Percentiles rank a stretch among this genome's conserved stretches.
phyloP scores from a whole-genome alignment of 208 protist genomes.

The Trypanosoma mega region DNA sequence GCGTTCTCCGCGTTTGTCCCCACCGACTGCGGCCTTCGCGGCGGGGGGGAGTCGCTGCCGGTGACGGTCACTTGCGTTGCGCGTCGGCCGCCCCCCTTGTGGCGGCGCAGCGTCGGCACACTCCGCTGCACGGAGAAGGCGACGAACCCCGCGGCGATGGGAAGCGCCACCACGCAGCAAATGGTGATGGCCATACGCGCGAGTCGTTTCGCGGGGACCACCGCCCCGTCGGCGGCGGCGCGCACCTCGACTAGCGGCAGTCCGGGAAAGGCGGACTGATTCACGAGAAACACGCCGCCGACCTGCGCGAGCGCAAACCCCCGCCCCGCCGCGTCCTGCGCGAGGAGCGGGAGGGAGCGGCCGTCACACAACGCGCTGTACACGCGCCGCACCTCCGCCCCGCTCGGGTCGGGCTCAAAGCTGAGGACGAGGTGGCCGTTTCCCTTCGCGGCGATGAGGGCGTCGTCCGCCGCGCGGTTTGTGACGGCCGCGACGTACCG shows the following conservation, averaged over 20 bases:
- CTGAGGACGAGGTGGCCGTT: slow-evolving; percentile 38
- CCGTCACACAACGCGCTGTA: slow-evolving; percentile 8
- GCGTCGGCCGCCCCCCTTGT: slow-evolving; percentile 18
- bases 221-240: too few species aligned
- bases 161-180: slow-evolving; percentile 47
- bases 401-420: slow-evolving; percentile 27
- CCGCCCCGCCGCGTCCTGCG: not conserved
- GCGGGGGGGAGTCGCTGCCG: slow-evolving; percentile 50
- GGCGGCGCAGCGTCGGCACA: slow-evolving; percentile 42
- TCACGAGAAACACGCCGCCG: slow-evolving; percentile 40
- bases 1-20: not conserved
- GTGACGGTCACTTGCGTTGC: slow-evolving; percentile 21
- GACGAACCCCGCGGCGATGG: slow-evolving; percentile 56
- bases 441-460: slow-evolving; percentile 32
- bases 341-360: slow-evolving; percentile 1
- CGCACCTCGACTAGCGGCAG: slow-evolving; percentile 8
- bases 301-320: slow-evolving; percentile 43
- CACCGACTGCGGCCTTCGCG: slow-evolving; percentile 35
- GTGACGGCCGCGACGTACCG: slow-evolving; percentile 11
- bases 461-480: slow-evolving; percentile 6
- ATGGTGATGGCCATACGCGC: slow-evolving; percentile 5
- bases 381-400: slow-evolving; percentile 10
- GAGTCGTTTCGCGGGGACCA: not conserved
- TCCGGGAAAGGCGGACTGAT: slow-evolving; percentile 24
- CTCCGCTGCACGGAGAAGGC: slow-evolving; percentile 72